Percentiles rank a stretch among this genome's conserved stretches.
These are phyloP conservation scores for Pythium pectinolyticum DNA, from an alignment of 352 stramenopile species.

Conservation along the genomic window DNA sequence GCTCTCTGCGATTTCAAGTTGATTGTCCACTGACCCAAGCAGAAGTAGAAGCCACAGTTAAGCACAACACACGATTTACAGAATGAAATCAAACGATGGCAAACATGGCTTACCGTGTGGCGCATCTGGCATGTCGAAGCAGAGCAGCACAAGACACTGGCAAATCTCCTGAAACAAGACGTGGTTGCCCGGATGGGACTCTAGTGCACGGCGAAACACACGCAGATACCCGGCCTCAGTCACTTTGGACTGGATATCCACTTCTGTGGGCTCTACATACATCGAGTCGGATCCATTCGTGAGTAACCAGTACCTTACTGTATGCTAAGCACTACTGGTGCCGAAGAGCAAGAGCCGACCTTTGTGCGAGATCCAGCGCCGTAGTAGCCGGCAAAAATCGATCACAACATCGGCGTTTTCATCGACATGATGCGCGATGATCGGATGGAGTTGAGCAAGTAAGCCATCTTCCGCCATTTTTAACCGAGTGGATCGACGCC, in stretches of 20 bases:
- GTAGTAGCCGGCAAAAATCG: constrained; percentile 48
- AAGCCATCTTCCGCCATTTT: constrained; percentile 41
- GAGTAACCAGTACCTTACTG: too few relatives aligned
- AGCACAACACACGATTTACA: not conserved
- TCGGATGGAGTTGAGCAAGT: constrained; percentile 31
- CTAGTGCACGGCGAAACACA: constrained; percentile 35
- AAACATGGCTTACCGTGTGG: constrained; percentile 51
- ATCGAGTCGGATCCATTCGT: not conserved
- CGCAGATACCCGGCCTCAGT: constrained; percentile 39
- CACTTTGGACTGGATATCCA: constrained; percentile 63
- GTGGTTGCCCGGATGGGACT: constrained; percentile 22
- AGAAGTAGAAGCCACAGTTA: not conserved
- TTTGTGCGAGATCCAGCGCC: constrained; percentile 49
- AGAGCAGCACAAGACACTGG: constrained; percentile 40
- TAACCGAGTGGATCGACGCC: constrained; percentile 27
- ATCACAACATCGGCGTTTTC: constrained; percentile 37
- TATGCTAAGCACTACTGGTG: too few relatives aligned
- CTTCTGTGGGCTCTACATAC: constrained; percentile 40
- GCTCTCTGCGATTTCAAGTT: constrained; percentile 38
- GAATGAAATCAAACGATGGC: not conserved
- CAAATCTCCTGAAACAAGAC: constrained; percentile 44
- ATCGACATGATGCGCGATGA: constrained; percentile 34
- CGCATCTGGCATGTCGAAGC: constrained; percentile 47
- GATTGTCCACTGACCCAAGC: constrained; percentile 45
- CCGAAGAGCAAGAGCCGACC: too few relatives aligned